Evolutionary conservation across 345 rosid genomes (phyloP).

Genomic region (Boechera stricta): DNA sequence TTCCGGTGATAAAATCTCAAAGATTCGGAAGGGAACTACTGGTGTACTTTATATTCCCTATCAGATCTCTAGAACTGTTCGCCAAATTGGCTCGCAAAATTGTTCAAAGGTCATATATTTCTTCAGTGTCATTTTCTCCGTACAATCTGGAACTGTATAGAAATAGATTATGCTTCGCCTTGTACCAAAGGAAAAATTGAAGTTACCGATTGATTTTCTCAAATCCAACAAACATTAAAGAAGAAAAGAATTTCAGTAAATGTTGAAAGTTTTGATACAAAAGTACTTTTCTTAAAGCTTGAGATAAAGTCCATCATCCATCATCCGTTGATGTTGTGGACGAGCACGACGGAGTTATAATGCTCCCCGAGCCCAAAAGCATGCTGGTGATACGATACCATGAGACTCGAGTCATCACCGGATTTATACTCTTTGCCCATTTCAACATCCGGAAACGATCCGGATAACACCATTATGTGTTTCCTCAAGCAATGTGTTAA

Average conservation of each 20-base stretch:
- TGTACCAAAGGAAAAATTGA: constrained; percentile 2
- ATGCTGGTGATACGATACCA: constrained; percentile 58
- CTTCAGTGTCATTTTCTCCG: background rate
- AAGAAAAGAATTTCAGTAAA: constrained; percentile 6
- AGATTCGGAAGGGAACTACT: constrained; percentile 31
- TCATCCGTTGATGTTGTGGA: constrained; percentile 19
- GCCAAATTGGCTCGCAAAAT: constrained; percentile 32
- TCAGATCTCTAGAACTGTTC: constrained; percentile 2
- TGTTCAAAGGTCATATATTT: constrained; percentile 39
- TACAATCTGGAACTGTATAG: constrained; percentile 6
- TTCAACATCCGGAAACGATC: constrained; percentile 50
- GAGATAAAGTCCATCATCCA: background rate
- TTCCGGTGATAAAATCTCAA: constrained; percentile 12
- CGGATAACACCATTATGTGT: constrained; percentile 46
- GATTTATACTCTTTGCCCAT: constrained; percentile 51
- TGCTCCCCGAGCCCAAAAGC: constrained; percentile 69
- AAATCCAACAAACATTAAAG: constrained; percentile 22
- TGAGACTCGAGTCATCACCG: constrained; percentile 33
- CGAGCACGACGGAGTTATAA: constrained; percentile 53
- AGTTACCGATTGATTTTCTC: constrained; percentile 32
- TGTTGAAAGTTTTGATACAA: constrained; percentile 28
- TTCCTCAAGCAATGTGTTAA: constrained; percentile 48
- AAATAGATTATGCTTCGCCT: constrained; percentile 12
- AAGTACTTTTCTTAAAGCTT: constrained; percentile 28
- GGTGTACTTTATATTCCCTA: constrained; percentile 21